Evolutionary conservation across 345 rosid genomes (phyloP), one percentile per base, ranked within the genome.

Genomic region (Toxicodendron radicans): DNA sequence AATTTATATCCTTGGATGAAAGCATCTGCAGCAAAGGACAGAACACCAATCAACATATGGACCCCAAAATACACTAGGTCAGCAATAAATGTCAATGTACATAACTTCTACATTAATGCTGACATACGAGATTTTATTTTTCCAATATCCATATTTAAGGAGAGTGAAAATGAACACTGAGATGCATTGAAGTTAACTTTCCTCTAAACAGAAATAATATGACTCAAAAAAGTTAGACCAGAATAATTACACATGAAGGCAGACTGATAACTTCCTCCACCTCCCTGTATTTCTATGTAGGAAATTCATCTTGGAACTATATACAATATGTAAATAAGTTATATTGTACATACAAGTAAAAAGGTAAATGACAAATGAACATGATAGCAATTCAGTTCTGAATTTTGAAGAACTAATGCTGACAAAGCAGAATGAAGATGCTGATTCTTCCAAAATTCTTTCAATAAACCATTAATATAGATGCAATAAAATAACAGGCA

Each of bases 1-100:
- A 95, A 85, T 95, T 91, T 38, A 95, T 72, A 78, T 95, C 99
- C 83, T 95, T 95, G 38, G 99, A 95, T 33, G 98, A 85, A 59
- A 95, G 97, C 98, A 95, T 93, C 98, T 93, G 91, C 82, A 71
- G 49, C 64, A 72, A 75, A 27, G 68, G 68, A 21, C 43, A 52
- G 54, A 21, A 65, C 33, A 56, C n/a, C 58, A 78, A 59, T 32
- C 7, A 27, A 32, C 35, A 35, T 53, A 23, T 1, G 62, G 9
- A 56, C 9, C 6, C 73, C 38, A 33, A 24, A 70, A 45, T 41
- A 62, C 20, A 21, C 21, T 43, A 11, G 58, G 58, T 30, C 68
- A 66, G 61, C 69, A n/a, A 41, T 24, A 24, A 71, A 32, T 71
- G 24, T 27, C 20, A 48, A 48, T 18, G 58, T 33, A 71, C 27